phyloP scores from a whole-genome alignment of 2,329 filamentous ascomycete species.

The Calycina herbarum region DNA sequence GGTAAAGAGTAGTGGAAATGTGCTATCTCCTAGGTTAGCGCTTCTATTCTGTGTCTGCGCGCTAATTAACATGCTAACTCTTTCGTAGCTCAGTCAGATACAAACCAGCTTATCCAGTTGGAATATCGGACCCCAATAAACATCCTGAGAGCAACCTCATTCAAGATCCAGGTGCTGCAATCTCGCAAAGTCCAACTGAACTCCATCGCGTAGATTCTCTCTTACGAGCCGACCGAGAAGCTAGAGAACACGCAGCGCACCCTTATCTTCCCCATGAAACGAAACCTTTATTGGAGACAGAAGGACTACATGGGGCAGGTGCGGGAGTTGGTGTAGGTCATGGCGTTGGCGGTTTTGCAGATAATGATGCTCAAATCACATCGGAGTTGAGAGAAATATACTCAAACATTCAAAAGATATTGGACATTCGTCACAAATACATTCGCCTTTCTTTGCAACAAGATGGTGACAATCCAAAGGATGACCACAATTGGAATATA shows the following conservation, averaged over 20 bases:
- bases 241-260: slow-evolving; percentile 48
- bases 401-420: slow-evolving; percentile 83
- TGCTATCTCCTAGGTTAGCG: slow-evolving; percentile 25
- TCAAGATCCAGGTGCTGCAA: slow-evolving; percentile 32
- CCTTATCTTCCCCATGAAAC: slow-evolving; percentile 54
- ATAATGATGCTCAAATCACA: slow-evolving; percentile 77
- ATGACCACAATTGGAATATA: slow-evolving; percentile 78
- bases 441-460: slow-evolving; percentile 82
- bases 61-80: slow-evolving; percentile 4
- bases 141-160: slow-evolving; percentile 35
- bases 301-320: slow-evolving; percentile 58
- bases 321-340: slow-evolving; percentile 61
- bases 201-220: slow-evolving; percentile 28
- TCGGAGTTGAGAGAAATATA: slow-evolving; percentile 85
- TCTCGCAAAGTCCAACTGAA: slow-evolving; percentile 16
- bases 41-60: not conserved
- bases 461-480: slow-evolving; percentile 82
- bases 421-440: slow-evolving; percentile 87
- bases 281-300: slow-evolving; percentile 51
- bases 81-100: slow-evolving; percentile 27
- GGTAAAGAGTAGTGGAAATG: slow-evolving; percentile 30
- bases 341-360: slow-evolving; percentile 62
- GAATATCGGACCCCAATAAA: slow-evolving; percentile 34
- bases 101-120: slow-evolving; percentile 31
- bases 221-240: slow-evolving; percentile 33